Percentiles rank a stretch among this genome's conserved stretches.
Conservation (phyloP, 352 stramenopile species). For the Globisporangium lucens region DNA sequence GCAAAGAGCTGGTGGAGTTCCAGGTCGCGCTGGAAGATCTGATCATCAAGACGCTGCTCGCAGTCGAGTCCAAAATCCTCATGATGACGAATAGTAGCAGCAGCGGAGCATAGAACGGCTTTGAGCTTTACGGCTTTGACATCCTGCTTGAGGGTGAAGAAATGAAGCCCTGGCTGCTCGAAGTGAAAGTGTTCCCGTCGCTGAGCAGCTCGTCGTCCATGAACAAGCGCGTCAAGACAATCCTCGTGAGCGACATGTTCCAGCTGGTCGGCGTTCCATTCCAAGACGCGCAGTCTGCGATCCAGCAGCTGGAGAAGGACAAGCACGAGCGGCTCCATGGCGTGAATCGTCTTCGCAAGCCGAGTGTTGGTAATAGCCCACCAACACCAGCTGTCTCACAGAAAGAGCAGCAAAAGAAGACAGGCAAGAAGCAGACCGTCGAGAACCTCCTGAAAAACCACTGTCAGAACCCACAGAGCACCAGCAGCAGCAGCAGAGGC, state of each 20-base stretch:
- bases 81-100: constrained; percentile 21
- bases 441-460: constrained; percentile 36
- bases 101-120: constrained; percentile 39
- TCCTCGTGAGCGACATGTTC: constrained; percentile 84
- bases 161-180: constrained; percentile 83
- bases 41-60: constrained; percentile 89
- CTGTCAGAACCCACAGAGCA: constrained; percentile 2
- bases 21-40: constrained; percentile 64
- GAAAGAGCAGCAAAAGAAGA: not conserved
- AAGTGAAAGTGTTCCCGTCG: constrained; percentile 90
- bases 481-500: constrained; percentile 3
- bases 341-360: constrained; percentile 24
- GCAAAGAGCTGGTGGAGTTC: constrained; percentile 31
- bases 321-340: constrained; percentile 52
- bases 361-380: not conserved
- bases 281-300: constrained; percentile 29
- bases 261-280: constrained; percentile 72
- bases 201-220: constrained; percentile 83
- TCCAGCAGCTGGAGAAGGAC: constrained; percentile 35
- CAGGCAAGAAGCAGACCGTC: constrained; percentile 19
- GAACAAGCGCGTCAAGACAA: constrained; percentile 90
- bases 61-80: constrained; percentile 76
- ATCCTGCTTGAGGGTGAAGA: constrained; percentile 73
- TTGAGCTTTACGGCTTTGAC: constrained; percentile 90
- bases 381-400: constrained; percentile 14